Conservation (phyloP, 495 filamentous ascomycete species). For the Halenospora varia region DNA sequence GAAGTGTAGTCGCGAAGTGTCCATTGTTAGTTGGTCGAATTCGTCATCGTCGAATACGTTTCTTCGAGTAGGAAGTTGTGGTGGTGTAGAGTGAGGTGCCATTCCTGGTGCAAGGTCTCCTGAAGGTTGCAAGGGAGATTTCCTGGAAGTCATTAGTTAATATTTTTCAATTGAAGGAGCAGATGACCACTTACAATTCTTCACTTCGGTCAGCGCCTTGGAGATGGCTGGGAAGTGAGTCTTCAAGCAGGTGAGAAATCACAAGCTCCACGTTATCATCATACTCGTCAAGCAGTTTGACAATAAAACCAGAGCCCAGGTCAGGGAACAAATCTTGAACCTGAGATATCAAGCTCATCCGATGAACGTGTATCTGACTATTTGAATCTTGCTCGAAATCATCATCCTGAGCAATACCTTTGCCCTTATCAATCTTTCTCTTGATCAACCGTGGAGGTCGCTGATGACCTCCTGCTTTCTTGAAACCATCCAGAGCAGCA, state of each 20-base stretch:
- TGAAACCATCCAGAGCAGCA: constrained; percentile 47
- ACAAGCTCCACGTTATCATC: constrained; percentile 72
- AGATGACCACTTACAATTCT: constrained; percentile 38
- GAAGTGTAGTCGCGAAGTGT: constrained; percentile 62
- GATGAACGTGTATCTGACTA: constrained; percentile 68
- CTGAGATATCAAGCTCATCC: constrained; percentile 77
- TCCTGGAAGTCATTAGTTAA: background rate
- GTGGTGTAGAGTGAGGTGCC: constrained; percentile 36
- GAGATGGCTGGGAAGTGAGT: constrained; percentile 64
- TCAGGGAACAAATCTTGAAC: constrained; percentile 92
- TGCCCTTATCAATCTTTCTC: constrained; percentile 49
- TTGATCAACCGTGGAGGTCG: constrained; percentile 46
- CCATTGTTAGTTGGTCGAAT: constrained; percentile 65
- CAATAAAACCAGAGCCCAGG: constrained; percentile 78
- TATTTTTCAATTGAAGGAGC: background rate
- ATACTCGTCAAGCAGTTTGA: constrained; percentile 76
- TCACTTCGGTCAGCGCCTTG: constrained; percentile 49
- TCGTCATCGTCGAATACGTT: constrained; percentile 81
- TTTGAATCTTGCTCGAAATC: constrained; percentile 31
- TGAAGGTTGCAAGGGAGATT: constrained; percentile 10
- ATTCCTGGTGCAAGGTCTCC: constrained; percentile 26
- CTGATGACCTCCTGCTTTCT: constrained; percentile 45
- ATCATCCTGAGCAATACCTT: constrained; percentile 49
- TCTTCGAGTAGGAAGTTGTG: constrained; percentile 33
- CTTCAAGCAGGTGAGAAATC: constrained; percentile 80